Evolutionary conservation across 768 basidiomycete genomes (phyloP), one percentile per base, ranked within the genome.

Genomic region (Pleurotus cornucopiae): DNA sequence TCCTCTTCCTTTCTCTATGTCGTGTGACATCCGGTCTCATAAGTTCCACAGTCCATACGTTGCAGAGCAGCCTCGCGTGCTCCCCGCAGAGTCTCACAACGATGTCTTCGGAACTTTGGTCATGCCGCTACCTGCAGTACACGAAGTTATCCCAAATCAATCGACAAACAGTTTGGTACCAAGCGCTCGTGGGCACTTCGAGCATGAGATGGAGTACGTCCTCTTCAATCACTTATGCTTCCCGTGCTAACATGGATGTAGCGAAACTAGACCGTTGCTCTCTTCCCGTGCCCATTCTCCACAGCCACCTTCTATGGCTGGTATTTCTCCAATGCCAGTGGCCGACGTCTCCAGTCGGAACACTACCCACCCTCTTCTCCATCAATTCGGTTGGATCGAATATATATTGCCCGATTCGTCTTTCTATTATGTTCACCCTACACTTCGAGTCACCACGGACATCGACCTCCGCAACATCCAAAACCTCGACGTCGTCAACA

Each of bases 391-490:
- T 3, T 92, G 90, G 90, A 74, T 81, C 47, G 88, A 86, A 63
- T 83, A 88, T 64, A 74, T 79, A 18, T 80, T 93, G n/a, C 90
- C 91, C 1, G 88, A 91, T 61, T 82, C 81, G 7, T 71, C 79
- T 3, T 72, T 80, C 37, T 93, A 93, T 69, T 93, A 84, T 62
- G 78, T 81, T 44, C 87, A 90, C 63, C 79, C 81, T 3, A 80
- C 76, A 11, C 68, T 77, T 38, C 81, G 77, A 43, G 74, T 85
- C 52, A 83, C 82, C n/a, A 88, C 88, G 14, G 91, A 92, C 63
- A 70, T 86, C 44, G 83, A 90, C 61, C 69, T 92, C 47, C 79
- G 86, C 44, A 73, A 70, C 47, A 64, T 80, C 45, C 71, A 73
- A 47, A 73, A 73, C 54, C 73, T 90, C 13, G 76, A 80, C 18